A percentile compares a stretch with the other conserved stretches of the same genome.
phyloP scores from a whole-genome alignment of 495 filamentous ascomycete species.

The Schizothecium vesticola region DNA sequence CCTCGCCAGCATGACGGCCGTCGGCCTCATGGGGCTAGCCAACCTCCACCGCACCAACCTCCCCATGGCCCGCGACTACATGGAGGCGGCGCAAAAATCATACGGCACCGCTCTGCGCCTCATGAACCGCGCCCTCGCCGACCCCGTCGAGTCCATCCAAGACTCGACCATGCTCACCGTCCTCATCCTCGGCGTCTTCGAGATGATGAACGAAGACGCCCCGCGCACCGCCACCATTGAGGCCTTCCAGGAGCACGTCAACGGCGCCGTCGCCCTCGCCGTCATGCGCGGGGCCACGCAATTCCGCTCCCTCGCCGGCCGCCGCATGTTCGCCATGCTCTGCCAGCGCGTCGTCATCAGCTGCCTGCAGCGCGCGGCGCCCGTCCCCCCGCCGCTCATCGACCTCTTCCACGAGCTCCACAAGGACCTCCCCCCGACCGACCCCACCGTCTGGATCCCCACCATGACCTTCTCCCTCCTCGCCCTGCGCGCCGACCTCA shows the following conservation, averaged over 20 bases:
- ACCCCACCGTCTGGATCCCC: conserved; percentile 27
- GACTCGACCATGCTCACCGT: conserved; percentile 59
- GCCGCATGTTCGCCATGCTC: conserved; percentile 54
- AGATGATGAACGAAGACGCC: conserved; percentile 46
- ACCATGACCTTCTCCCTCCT: conserved; percentile 39
- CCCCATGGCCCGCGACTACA: conserved; percentile 33
- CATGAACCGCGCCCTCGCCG: conserved; percentile 49
- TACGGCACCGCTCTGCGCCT: conserved; percentile 43
- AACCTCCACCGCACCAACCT: conserved; percentile 8
- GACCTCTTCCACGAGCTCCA: conserved; percentile 34
- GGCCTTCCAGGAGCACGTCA: conserved; percentile 56
- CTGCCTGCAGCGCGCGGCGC: conserved; percentile 34
- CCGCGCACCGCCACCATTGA: conserved; percentile 39
- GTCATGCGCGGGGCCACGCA: conserved; percentile 53
- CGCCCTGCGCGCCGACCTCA: conserved; percentile 42
- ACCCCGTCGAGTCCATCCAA: conserved; percentile 50
- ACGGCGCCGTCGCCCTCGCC: conserved; percentile 53
- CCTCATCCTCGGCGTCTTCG: conserved; percentile 55
- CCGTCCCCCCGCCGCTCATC: conserved; percentile 34
- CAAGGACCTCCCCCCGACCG: conserved; percentile 16
- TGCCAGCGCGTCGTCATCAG: conserved; percentile 41
- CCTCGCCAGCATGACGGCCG: conserved; percentile 42
- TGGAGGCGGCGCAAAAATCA: conserved; percentile 41
- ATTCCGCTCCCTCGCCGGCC: conserved; percentile 49
- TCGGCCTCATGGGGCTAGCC: conserved; percentile 45